Conservation (phyloP, 768 basidiomycete species). For the Russula virescens region DNA sequence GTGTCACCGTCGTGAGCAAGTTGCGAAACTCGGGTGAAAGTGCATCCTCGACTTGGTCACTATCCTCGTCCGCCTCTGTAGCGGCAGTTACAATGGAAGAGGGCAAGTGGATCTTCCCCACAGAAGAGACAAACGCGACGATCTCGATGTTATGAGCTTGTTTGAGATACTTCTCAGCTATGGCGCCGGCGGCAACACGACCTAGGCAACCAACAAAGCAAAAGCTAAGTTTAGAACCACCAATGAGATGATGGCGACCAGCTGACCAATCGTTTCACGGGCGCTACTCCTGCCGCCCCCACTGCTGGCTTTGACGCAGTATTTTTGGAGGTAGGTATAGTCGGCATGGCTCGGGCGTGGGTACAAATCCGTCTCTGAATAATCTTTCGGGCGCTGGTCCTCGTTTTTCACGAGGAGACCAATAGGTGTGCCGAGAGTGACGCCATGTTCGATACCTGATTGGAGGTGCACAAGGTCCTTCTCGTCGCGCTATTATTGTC, state of each 20-base stretch:
- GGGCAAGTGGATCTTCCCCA: constrained; percentile 87
- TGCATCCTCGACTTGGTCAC: constrained; percentile 61
- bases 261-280: constrained; percentile 88
- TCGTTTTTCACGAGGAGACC: constrained; percentile 96
- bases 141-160: constrained; percentile 86
- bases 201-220: constrained; percentile 39
- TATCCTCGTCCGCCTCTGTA: constrained; percentile 47
- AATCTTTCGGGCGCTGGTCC: constrained; percentile 97
- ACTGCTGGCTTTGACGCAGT: constrained; percentile 94
- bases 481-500: constrained; percentile 68
- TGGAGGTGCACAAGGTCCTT: constrained; percentile 92
- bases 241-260: background rate
- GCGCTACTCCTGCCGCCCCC: constrained; percentile 95
- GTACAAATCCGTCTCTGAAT: constrained; percentile 96
- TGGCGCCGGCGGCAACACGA: constrained; percentile 95
- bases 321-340: constrained; percentile 96
- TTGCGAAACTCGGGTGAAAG: constrained; percentile 78
- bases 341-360: constrained; percentile 97
- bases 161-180: constrained; percentile 93
- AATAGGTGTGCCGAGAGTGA: constrained; percentile 96
- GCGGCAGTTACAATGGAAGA: constrained; percentile 37
- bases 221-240: background rate
- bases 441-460: constrained; percentile 88
- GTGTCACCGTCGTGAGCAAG: constrained; percentile 71
- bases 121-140: constrained; percentile 94